phyloP scores from a whole-genome alignment of 2,329 filamentous ascomycete genomes.

The Botrytis medusae region DNA sequence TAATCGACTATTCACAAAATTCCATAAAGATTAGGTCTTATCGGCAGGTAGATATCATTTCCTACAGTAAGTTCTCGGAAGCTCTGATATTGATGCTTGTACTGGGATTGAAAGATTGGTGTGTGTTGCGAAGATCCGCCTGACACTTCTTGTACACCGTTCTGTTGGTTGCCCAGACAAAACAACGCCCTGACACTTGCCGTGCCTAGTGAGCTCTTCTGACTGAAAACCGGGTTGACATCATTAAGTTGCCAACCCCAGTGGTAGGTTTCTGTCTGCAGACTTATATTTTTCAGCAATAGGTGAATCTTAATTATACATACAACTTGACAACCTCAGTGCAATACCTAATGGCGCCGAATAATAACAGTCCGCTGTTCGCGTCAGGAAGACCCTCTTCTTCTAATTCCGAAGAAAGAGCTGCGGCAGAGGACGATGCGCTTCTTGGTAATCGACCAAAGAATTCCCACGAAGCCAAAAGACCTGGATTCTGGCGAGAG shows the following conservation, averaged over 20 bases:
- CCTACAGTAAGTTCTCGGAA: background rate
- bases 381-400: conserved; percentile 51
- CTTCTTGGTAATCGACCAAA: conserved; percentile 39
- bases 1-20: background rate
- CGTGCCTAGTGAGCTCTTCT: conserved; percentile 16
- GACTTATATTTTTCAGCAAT: background rate
- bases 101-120: conserved; percentile 4
- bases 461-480: conserved; percentile 35
- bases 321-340: background rate
- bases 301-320: background rate
- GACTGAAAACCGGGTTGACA: conserved; percentile 9
- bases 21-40: background rate
- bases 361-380: conserved; percentile 37
- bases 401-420: conserved; percentile 53
- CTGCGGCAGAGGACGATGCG: conserved; percentile 47
- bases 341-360: conserved; percentile 27
- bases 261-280: conserved; percentile 1
- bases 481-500: conserved; percentile 67
- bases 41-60: background rate
- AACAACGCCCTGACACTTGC: conserved; percentile 8
- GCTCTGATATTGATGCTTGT: background rate
- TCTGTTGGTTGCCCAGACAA: conserved; percentile 20
- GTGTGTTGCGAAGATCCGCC: background rate
- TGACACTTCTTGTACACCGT: conserved; percentile 18
- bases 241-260: conserved; percentile 3